Conservation (phyloP, 2,329 filamentous ascomycete species). For the Exophiala lecanii-corni region DNA sequence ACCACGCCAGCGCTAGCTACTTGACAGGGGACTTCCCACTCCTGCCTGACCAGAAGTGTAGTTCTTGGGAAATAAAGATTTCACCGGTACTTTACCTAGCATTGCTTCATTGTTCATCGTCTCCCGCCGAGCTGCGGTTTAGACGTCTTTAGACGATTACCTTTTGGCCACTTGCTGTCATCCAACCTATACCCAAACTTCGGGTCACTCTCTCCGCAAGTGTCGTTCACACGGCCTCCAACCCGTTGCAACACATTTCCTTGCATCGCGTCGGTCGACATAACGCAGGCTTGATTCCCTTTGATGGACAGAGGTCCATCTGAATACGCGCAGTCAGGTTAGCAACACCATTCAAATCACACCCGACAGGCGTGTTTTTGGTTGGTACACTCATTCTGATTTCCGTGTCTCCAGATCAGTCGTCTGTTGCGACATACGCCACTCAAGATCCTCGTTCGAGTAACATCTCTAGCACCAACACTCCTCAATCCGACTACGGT, state of each 20-base stretch:
- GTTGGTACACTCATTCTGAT: conserved; percentile 22
- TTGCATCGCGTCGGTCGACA: conserved; percentile 13
- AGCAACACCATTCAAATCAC: conserved; percentile 65
- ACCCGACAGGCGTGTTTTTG: conserved; percentile 45
- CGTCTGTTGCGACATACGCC: conserved; percentile 86
- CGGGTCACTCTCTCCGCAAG: conserved; percentile 17
- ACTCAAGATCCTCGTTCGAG: conserved; percentile 71
- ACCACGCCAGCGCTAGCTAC: conserved; percentile 16
- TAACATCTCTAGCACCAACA: conserved; percentile 71
- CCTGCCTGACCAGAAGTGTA: conserved; percentile 15
- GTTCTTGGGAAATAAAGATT: conserved; percentile 24
- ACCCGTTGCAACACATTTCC: conserved; percentile 8
- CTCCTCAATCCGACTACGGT: conserved; percentile 84
- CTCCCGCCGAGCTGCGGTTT: conserved; percentile 21
- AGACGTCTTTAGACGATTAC: conserved; percentile 20
- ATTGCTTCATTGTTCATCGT: conserved; percentile 26
- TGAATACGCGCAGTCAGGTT: conserved; percentile 85
- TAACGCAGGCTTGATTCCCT: conserved; percentile 5
- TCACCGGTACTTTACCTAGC: conserved; percentile 25
- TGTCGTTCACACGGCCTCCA: conserved; percentile 10
- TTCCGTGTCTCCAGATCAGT: conserved; percentile 65
- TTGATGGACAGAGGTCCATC: conserved; percentile 58
- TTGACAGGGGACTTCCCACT: conserved; percentile 14
- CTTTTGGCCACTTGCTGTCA: conserved; percentile 22
- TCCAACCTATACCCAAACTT: conserved; percentile 17